Base-by-base conservation (phyloP, 2,329 filamentous ascomycete genomes). In the Colletotrichum chrysophilum region DNA sequence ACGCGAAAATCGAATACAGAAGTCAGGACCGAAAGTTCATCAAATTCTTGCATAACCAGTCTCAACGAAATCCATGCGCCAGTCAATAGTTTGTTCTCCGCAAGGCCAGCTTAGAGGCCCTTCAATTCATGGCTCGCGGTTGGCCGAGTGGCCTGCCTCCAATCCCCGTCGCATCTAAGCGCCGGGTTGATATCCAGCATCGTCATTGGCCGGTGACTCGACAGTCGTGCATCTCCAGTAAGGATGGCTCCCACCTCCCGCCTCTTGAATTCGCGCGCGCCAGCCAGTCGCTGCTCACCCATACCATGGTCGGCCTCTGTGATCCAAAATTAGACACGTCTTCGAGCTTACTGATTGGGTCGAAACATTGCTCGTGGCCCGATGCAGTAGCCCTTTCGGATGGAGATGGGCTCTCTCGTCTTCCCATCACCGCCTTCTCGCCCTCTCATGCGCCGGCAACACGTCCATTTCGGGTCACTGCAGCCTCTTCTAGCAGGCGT, bases 231-330 rank as follows among this genome's bases (percentile, higher is more conserved):
- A 43, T 58, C 61, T 66, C 76, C 69, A 69, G 70, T 74, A 34
- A 65, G 74, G 74, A 66, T 76, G 48, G 64, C 68, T 68, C 75
- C 52, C 64, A 69, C 61, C 62, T 36, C 36, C 67, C 61, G 66
- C 48, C 71, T 70, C 18, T 36, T 18, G 71, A 70, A 77, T 84
- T 86, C 83, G 84, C 85, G 84, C 85, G 84, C 85, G 84, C 83
- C 82, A 86, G 81, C 82, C 83, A 82, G 78, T 81, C 77, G 79
- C 75, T 74, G 76, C 74, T 77, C 75, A 65, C 67, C 66, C 32
- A 74, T 48, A 43, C 64, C 73, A 78, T 79, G 78, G 77, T 76
- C 77, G 73, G 68, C 70, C 66, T 77, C 77, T 80, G 79, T 80
- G 77, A 79, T 66, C 82, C 80, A 64, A 85, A 84, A 84, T 84